These are phyloP conservation scores for Russula emetica DNA, from an alignment of 768 basidiomycete genomes.

Conservation along the genomic window DNA sequence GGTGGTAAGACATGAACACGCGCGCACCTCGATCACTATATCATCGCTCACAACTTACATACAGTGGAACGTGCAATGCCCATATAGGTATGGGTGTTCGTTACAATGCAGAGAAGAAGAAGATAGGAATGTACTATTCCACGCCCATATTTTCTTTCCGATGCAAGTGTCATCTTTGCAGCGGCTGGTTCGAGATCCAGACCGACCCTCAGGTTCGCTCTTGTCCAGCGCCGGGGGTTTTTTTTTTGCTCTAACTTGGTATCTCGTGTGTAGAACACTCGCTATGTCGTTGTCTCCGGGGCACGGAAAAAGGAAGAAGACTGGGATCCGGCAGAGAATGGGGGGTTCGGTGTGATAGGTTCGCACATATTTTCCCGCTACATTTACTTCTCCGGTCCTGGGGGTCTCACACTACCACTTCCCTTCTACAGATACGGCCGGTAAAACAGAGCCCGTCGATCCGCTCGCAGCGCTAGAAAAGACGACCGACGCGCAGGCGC, in stretches of 20 bases:
- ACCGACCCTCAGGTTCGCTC: conserved; percentile 87
- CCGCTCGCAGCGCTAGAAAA: conserved; percentile 89
- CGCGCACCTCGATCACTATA: background rate
- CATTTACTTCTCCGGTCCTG: background rate
- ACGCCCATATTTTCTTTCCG: conserved; percentile 94
- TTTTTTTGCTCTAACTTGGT: background rate
- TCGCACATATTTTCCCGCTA: conserved; percentile 27
- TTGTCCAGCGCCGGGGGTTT: background rate
- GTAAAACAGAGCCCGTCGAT: conserved; percentile 59
- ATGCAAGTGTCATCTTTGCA: conserved; percentile 96
- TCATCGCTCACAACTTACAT: conserved; percentile 7
- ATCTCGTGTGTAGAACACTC: conserved; percentile 67
- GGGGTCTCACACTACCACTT: background rate
- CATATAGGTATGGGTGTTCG: conserved; percentile 99
- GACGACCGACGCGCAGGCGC: conserved; percentile 70
- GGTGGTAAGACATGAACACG: conserved; percentile 61
- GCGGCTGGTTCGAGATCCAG: conserved; percentile 96
- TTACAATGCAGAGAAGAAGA: conserved; percentile 99
- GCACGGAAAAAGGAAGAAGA: conserved; percentile 95
- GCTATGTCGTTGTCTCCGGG: conserved; percentile 88
- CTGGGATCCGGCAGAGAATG: conserved; percentile 96
- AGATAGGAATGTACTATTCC: conserved; percentile 90
- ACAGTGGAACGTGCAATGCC: conserved; percentile 86
- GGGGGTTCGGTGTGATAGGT: conserved; percentile 88
- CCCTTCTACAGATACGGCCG: conserved; percentile 57